These are phyloP conservation scores for Emergomyces pasteurianus DNA, from an alignment of 2,329 filamentous ascomycete genomes.

Conservation along the genomic window DNA sequence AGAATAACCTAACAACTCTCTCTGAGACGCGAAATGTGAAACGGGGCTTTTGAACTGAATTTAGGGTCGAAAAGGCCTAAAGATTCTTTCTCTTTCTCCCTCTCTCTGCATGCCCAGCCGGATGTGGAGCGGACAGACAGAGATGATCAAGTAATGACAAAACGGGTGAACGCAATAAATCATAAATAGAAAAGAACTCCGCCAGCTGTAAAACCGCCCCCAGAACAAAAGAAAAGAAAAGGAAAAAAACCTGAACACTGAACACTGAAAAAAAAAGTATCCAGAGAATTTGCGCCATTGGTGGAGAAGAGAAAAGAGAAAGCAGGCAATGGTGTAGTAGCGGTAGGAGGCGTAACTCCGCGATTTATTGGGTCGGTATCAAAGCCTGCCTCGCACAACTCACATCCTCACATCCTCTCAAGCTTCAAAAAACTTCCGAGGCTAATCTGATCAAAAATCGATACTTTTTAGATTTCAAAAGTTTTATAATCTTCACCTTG, in stretches of 20 bases:
- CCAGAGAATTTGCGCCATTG: conserved; percentile 1
- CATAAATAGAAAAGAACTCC: conserved; percentile 3
- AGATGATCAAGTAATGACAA: background rate
- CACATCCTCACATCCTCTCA: background rate
- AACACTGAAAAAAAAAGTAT: background rate
- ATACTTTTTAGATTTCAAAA: conserved; percentile 26
- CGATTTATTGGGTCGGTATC: background rate
- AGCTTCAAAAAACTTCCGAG: background rate
- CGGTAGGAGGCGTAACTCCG: background rate
- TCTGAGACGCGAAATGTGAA: background rate
- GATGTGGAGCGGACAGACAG: background rate
- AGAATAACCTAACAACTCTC: background rate
- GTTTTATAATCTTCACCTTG: conserved; percentile 31
- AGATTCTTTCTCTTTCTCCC: background rate
- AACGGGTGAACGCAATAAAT: background rate
- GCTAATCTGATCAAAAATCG: background rate
- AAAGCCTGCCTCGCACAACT: background rate
- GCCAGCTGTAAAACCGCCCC: conserved; percentile 4
- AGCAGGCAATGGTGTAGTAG: background rate
- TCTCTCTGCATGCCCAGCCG: background rate
- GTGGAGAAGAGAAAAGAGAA: background rate
- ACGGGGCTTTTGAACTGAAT: background rate
- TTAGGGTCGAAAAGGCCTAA: background rate
- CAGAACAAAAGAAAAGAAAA: conserved; percentile 4
- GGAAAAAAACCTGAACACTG: background rate